Conservation (phyloP, 192 early-diverging fungal genomes). For the Allomyces arbusculus region DNA sequence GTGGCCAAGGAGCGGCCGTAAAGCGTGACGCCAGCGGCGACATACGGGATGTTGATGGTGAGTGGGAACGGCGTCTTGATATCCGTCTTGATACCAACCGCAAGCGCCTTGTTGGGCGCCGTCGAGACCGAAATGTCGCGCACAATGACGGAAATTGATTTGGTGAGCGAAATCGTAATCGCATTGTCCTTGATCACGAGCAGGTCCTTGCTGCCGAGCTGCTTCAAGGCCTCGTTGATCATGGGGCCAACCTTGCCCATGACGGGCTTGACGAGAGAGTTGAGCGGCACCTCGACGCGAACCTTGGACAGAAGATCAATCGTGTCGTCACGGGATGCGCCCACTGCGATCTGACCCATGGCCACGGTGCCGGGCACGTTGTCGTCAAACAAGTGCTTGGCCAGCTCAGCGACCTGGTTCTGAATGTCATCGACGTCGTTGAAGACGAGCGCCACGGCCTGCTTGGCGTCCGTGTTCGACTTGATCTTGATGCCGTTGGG, state of each 20-base stretch:
- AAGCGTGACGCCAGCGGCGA: neutral
- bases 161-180: neutral
- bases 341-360: neutral
- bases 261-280: neutral
- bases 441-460: neutral
- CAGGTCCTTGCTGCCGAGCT: neutral
- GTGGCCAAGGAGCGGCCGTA: neutral
- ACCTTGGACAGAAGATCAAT: neutral
- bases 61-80: neutral
- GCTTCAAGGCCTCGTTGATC: neutral
- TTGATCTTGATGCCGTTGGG: neutral
- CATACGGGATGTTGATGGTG: neutral
- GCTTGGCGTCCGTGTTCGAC: neutral
- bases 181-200: neutral
- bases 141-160: neutral
- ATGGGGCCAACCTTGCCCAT: neutral
- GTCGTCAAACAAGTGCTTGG: neutral
- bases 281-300: neutral
- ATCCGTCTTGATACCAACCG: neutral
- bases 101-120: neutral
- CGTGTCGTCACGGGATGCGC: neutral
- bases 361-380: neutral
- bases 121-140: neutral
- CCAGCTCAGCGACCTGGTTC: neutral
- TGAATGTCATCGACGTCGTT: neutral